A percentile compares a stretch with the other conserved stretches of the same genome.
Evolutionary conservation across 2,329 filamentous ascomycete genomes (phyloP).

Genomic region (Colletotrichum phormii): DNA sequence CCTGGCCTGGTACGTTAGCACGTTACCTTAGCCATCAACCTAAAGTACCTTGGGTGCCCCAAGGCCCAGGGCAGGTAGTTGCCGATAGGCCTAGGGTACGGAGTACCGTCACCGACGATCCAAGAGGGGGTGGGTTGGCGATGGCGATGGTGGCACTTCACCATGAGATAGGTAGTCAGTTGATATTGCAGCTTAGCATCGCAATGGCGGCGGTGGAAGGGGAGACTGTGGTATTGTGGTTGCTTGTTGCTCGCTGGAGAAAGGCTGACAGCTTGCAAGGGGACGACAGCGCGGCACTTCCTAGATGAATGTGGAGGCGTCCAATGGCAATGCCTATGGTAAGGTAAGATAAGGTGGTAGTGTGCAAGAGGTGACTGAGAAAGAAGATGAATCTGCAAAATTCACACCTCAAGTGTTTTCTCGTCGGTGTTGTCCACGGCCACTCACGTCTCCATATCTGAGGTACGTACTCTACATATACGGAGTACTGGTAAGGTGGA

Average conservation of each 20-base stretch:
- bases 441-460: neutral
- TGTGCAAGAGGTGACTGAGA: neutral
- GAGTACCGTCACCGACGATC: neutral
- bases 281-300: neutral
- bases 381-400: neutral
- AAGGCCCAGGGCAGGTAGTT: neutral
- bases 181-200: too few species aligned
- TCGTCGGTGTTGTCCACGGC: neutral
- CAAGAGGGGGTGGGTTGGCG: neutral
- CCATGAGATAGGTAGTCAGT: too few species aligned
- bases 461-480: neutral
- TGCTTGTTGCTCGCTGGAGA: neutral
- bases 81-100: neutral
- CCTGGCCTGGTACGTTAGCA: neutral
- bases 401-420: neutral
- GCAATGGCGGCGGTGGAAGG: neutral
- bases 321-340: too few species aligned
- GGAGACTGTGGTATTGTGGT: too few species aligned
- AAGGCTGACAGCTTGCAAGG: neutral
- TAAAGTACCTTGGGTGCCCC: too few species aligned
- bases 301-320: neutral
- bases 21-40: neutral
- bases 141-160: too few species aligned
- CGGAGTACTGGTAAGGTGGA: too few species aligned
- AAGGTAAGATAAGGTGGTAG: too few species aligned